These are phyloP conservation scores for Yarrowia deformans DNA, from an alignment of 805 yeast genomes.

Conservation along the genomic window DNA sequence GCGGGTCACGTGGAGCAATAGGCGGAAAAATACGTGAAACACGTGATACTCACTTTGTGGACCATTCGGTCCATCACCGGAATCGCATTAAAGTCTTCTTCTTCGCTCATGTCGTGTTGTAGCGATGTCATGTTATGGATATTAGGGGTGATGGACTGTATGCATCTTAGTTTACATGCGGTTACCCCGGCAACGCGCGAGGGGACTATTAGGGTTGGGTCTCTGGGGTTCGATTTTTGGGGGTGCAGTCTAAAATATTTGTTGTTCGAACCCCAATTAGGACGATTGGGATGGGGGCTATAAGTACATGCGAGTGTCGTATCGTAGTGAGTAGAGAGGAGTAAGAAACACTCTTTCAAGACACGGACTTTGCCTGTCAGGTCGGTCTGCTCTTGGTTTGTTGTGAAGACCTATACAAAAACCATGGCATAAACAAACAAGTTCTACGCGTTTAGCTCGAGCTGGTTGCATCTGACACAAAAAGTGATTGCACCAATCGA, in stretches of 20 bases:
- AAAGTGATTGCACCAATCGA: too few species aligned
- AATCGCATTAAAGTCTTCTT: constrained; percentile 66
- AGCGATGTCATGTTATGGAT: constrained; percentile 6
- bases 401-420: too few species aligned
- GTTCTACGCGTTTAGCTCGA: too few species aligned
- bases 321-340: too few species aligned
- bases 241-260: neutral
- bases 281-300: too few species aligned
- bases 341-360: too few species aligned
- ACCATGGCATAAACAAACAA: too few species aligned
- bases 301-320: too few species aligned
- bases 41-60: constrained; percentile 60
- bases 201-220: neutral
- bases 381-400: too few species aligned
- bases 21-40: neutral
- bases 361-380: too few species aligned
- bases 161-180: constrained; percentile 23
- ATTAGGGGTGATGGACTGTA: neutral
- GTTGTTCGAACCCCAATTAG: too few species aligned
- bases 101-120: constrained; percentile 52
- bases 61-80: constrained; percentile 70
- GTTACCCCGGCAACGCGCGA: constrained; percentile 26
- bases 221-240: constrained; percentile 4
- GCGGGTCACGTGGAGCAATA: neutral
- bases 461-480: too few species aligned